Percentiles rank a stretch among this genome's conserved stretches.
phyloP scores from a whole-genome alignment of 768 basidiomycete species.

The Lentinula guzmanii region DNA sequence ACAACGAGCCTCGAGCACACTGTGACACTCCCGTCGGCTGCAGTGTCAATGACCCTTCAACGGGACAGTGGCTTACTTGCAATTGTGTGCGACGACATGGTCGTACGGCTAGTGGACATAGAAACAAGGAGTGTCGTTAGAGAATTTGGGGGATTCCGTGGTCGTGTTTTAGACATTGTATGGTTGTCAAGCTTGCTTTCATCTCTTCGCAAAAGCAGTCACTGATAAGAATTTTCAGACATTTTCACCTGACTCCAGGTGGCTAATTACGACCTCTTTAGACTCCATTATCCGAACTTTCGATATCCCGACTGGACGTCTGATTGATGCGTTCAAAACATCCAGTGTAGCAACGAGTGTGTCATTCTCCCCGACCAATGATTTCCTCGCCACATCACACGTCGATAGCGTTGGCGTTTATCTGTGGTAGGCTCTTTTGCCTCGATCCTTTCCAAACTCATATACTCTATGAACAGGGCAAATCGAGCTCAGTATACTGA shows the following conservation, averaged over 20 bases:
- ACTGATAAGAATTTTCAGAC: constrained; percentile 40
- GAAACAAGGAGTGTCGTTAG: constrained; percentile 86
- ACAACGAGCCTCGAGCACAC: constrained; percentile 68
- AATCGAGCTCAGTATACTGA: constrained; percentile 94
- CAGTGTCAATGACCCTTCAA: constrained; percentile 70
- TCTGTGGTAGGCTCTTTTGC: constrained; percentile 57
- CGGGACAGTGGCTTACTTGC: constrained; percentile 83
- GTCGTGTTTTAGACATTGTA: constrained; percentile 86
- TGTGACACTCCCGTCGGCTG: constrained; percentile 59
- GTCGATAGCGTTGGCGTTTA: constrained; percentile 92
- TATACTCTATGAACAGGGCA: constrained; percentile 50
- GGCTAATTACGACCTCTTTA: constrained; percentile 83
- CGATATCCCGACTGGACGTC: constrained; percentile 86
- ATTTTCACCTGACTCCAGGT: constrained; percentile 93
- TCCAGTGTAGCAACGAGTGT: constrained; percentile 84
- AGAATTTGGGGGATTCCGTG: constrained; percentile 79
- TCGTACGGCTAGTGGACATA: constrained; percentile 83
- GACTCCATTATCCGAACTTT: constrained; percentile 94
- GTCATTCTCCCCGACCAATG: constrained; percentile 90
- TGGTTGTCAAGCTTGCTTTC: constrained; percentile 17
- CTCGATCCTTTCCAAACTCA: constrained; percentile 1
- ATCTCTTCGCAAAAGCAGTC: constrained; percentile 2
- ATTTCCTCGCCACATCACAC: constrained; percentile 94
- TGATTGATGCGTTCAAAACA: constrained; percentile 91
- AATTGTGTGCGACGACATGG: constrained; percentile 78